A percentile compares a stretch with the other conserved stretches of the same genome.
phyloP scores from a whole-genome alignment of 164 flowering plant species.

The Vitis labrusca region DNA sequence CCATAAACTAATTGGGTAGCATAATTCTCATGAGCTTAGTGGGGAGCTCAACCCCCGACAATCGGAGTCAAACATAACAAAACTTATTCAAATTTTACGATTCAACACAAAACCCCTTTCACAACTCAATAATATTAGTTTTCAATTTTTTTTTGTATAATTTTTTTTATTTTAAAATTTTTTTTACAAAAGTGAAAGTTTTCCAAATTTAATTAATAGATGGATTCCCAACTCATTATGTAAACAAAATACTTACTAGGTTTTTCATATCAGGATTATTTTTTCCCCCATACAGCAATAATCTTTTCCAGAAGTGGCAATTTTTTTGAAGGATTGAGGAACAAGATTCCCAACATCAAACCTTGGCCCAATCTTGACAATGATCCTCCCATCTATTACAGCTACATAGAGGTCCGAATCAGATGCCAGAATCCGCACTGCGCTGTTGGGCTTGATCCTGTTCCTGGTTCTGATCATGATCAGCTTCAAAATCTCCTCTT shows the following conservation, averaged over 20 bases:
- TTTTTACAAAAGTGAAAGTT: no score
- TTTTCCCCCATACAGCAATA: slow-evolving; percentile 64
- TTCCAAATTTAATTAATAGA: no score
- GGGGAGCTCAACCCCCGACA: no score
- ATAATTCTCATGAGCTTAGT: no score
- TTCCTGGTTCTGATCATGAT: slow-evolving; percentile 43
- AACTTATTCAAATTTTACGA: no score
- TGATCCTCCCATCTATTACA: slow-evolving; percentile 46
- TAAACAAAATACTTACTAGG: no score
- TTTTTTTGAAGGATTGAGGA: slow-evolving; percentile 41
- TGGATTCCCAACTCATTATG: no score
- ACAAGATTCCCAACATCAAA: slow-evolving; percentile 57
- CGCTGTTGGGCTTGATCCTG: slow-evolving; percentile 48
- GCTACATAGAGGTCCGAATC: slow-evolving; percentile 73
- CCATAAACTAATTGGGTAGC: rapidly evolving
- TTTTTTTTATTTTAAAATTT: no score
- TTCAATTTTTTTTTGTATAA: no score
- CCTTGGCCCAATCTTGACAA: slow-evolving; percentile 66
- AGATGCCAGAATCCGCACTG: slow-evolving; percentile 46
- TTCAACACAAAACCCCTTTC: no score
- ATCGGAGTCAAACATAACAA: no score
- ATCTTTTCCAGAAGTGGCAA: slow-evolving; percentile 55
- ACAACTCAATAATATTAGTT: no score
- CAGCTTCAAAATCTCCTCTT: slow-evolving; percentile 53
- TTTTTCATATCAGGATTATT: neutral